Base-by-base conservation (phyloP, 495 filamentous ascomycete species). In the Thermothielavioides terrestris region DNA sequence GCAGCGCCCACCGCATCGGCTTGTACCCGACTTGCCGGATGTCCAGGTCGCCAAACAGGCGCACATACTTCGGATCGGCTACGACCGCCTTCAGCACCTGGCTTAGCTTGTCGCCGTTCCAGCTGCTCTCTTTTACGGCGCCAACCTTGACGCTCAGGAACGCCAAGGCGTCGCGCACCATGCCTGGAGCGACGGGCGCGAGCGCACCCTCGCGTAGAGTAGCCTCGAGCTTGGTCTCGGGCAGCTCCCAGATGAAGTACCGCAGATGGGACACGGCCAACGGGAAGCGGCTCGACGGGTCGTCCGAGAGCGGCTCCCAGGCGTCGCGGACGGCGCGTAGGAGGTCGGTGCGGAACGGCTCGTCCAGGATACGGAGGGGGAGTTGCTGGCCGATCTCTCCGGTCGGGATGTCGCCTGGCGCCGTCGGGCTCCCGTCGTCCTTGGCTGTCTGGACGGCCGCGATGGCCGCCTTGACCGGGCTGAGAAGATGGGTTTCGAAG, bases 1-100 rank as follows among this genome's bases (percentile, higher is more conserved):
- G 61, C 26, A 91, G 42, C 1, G 81, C 81, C 80, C 86, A 85
- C 40, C 88, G 77, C 46, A 89, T 65, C 51, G 83, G 77, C 35
- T 73, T 67, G 56, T 81, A 70, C 6, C 69, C 75, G 6, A 72
- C 55, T 38, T 65, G 63, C 53, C 32, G 46, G 21, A 21, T 8
- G 23, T 41, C 22, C 23, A n/a, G n/a, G n/a, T n/a, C n/a, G n/a
- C n/a, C n/a, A n/a, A n/a, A n/a, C n/a, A n/a, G n/a, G n/a, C n/a
- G n/a, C n/a, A n/a, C n/a, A 3, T 25, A 46, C 20, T 0, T 14
- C 12, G 17, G 4, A 14, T 44, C 28, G 10, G 17, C 17, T 18
- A 22, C 14, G 17, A n/a, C 20, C 4, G 11, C 43, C 2, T 6
- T 0, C 44, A 36, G 26, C n/a, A 12, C 44, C 23, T 20, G 0